Conservation (phyloP, 2,329 filamentous ascomycete genomes). For the Cordyceps tenuipes region DNA sequence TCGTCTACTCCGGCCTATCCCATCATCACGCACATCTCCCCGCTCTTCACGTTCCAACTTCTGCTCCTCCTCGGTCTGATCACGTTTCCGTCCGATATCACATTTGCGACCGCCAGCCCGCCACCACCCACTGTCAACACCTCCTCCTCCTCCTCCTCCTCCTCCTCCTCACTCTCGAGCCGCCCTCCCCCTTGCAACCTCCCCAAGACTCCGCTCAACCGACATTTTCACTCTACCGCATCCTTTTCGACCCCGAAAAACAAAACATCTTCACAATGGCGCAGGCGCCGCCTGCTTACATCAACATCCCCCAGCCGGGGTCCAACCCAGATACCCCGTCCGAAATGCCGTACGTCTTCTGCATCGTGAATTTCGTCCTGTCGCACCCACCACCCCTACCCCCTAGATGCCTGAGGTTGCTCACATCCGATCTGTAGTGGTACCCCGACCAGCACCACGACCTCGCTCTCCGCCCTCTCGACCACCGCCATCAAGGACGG, state of each 20-base stretch:
- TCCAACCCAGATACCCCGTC: constrained; percentile 81
- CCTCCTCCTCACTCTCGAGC: not conserved
- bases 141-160: not conserved
- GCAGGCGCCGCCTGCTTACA: constrained; percentile 54
- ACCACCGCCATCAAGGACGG: constrained; percentile 96
- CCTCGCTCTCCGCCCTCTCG: constrained; percentile 82
- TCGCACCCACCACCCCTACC: not conserved
- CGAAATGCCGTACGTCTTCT: constrained; percentile 71
- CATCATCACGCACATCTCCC: too few species aligned
- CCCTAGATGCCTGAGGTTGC: constrained; percentile 1
- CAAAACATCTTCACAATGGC: constrained; percentile 25
- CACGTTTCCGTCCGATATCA: not conserved
- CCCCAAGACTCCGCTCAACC: not conserved
- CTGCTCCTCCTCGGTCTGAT: not conserved
- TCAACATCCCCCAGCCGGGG: constrained; percentile 74
- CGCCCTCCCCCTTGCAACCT: not conserved
- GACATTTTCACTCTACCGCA: not conserved
- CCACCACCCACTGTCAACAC: not conserved
- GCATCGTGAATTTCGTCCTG: constrained; percentile 1
- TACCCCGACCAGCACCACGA: constrained; percentile 87
- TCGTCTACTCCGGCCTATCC: too few species aligned
- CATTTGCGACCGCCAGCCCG: not conserved
- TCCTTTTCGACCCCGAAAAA: constrained; percentile 6
- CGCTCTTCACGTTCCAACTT: not conserved
- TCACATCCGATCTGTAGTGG: constrained; percentile 47